Base-by-base conservation (phyloP, 2,329 filamentous ascomycete genomes). In the Colletotrichum sublineola region DNA sequence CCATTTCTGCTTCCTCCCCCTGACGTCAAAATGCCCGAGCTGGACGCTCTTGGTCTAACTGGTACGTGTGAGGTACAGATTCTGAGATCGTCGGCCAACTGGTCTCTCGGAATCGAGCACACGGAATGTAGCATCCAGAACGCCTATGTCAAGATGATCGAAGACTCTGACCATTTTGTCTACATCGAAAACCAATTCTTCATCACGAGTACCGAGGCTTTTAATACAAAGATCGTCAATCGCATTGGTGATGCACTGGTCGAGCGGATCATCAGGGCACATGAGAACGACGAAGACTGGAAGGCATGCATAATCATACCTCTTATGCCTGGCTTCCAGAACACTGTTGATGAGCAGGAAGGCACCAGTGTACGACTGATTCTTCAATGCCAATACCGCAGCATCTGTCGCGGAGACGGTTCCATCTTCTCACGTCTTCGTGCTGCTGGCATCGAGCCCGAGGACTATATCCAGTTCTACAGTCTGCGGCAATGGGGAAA, bases 141-240 rank as follows among this genome's bases (percentile, higher is more conserved):
- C 75, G 96, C 96, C 4, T 98, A 98, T 79, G 89, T 97, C 76
- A 96, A 97, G 80, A 91, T 97, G 86, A 99, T 99, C 76, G 92
- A 96, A 75, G 93, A 96, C 75, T 98, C 95, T 1, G 94, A 99
- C 60, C 96, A 98, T 81, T 97, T 98, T 78, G 94, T 98, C 63
- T 98, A 99, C 82, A 97, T 98, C 75, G 96, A 99, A 81, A 99
- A 99, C 79, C 96, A 99, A 79, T 99, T 98, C 83, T 99, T 97
- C 84, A 93, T 99, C 81, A 97, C 94, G 46, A 97, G 94, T 76
- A 96, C 94, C 63, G 93, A 96, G 78, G 95, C 95, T 6, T 91
- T 97, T 77, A 93, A 93, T 64, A 94, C 93, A 15, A 94, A 92
- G 79, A 96, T 99, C 74, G 89, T 94, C 80, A 99, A 99, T 81